phyloP scores from a whole-genome alignment of 2,329 filamentous ascomycete genomes.

The Talaromyces amestolkiae region DNA sequence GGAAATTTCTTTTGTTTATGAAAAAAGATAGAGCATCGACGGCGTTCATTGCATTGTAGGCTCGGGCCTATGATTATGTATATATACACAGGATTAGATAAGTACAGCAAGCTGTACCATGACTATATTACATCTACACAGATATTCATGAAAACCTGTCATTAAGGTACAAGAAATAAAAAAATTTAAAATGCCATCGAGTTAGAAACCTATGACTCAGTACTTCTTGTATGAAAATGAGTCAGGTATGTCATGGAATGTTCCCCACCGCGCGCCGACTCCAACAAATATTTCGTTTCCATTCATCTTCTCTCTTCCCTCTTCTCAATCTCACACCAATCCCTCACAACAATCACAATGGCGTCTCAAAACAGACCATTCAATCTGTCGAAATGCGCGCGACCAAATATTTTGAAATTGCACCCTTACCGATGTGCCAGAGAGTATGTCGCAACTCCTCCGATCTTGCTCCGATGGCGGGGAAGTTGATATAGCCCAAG shows the following conservation, averaged over 20 bases:
- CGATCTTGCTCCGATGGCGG: slow-evolving; percentile 14
- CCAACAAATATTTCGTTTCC: not conserved
- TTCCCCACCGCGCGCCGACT: slow-evolving; percentile 1
- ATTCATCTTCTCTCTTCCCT: not conserved
- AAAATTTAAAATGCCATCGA: no score
- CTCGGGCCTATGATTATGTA: slow-evolving; percentile 11
- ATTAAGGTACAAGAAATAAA: no score
- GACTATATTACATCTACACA: not conserved
- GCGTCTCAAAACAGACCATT: slow-evolving; percentile 55
- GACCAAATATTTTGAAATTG: slow-evolving; percentile 72
- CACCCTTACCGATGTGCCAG: slow-evolving; percentile 77
- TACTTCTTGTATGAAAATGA: not conserved
- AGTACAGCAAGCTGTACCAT: not conserved
- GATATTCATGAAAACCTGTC: not conserved
- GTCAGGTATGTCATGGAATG: slow-evolving; percentile 8
- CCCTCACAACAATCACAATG: slow-evolving; percentile 30
- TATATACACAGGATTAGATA: slow-evolving; percentile 2
- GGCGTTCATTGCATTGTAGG: slow-evolving; percentile 12
- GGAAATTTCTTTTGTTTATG: not conserved
- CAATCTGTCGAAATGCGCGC: slow-evolving; percentile 70
- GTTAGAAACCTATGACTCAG: not conserved
- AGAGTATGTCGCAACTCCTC: slow-evolving; percentile 59
- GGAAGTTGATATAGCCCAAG: not conserved
- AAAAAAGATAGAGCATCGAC: not conserved
- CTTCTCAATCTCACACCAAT: not conserved